phyloP scores from a whole-genome alignment of 306 rosid genomes.

The Ceratonia siliqua region DNA sequence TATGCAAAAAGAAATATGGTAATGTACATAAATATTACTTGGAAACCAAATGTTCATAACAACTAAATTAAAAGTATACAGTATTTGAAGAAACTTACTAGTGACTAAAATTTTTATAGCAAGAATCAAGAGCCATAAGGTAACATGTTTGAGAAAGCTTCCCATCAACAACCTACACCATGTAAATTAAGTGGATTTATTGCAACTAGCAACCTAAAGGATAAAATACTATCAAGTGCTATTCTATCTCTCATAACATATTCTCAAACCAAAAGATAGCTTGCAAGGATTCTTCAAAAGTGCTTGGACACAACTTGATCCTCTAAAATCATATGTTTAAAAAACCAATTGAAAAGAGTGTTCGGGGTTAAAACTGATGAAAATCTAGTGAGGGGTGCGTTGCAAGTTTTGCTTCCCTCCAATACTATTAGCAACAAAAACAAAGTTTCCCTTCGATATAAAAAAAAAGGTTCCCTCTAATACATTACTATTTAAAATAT shows the following conservation, averaged over 20 bases:
- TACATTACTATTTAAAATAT: no score
- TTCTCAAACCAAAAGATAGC: conserved; percentile 10
- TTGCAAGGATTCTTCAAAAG: neutral
- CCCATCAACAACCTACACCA: conserved; percentile 90
- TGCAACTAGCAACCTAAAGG: conserved; percentile 33
- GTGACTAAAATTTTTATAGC: conserved; percentile 72
- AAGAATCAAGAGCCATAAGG: conserved; percentile 90
- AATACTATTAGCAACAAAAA: no score
- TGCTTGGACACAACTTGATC: conserved; percentile 10
- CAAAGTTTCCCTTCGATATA: no score
- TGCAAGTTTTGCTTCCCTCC: no score
- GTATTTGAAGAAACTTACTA: conserved; percentile 56
- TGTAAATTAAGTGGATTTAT: conserved; percentile 21
- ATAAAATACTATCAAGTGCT: neutral
- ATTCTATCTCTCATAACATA: conserved; percentile 1
- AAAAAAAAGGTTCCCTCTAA: no score
- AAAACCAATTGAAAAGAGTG: no score
- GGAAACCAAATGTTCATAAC: neutral
- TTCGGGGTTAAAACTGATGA: no score
- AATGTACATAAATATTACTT: conserved; percentile 6
- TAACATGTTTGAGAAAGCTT: conserved; percentile 98
- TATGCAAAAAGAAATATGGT: conserved; percentile 51
- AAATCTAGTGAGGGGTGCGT: no score
- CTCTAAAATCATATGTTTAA: no score
- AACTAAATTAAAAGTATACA: neutral